Base-by-base conservation (phyloP, 2,329 filamentous ascomycete genomes). In the Penicillium sp. region DNA sequence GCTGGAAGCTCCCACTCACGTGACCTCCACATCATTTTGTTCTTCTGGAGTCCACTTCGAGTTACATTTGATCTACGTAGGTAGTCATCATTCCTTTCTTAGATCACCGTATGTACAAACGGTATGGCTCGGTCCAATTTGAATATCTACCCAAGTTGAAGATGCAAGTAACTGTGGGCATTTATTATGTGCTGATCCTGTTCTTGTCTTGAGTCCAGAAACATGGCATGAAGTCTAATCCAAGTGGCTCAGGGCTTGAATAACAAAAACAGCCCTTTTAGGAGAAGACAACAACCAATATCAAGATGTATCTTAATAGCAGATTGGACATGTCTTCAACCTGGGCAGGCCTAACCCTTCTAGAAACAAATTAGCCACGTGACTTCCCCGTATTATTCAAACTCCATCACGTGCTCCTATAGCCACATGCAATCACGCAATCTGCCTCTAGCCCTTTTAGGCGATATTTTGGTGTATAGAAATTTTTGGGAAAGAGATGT, bases 1-100 rank as follows among this genome's bases (percentile, higher is more conserved):
- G 57, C 61, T 62, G 57, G 58, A 60, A 70, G 67, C 67, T 69
- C 56, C 46, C 23, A 3, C 3, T 59, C 68, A 70, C 67, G 68
- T 71, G 68, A 68, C 34, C 34, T 36, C 40, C 19, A 38, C 26
- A 51, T 51, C 18, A 38, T 16, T 45, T 38, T 45, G 36, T 48
- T 26, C 27, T 41, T 36, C 19, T 47, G 6, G 26, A 18, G 14
- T 48, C 46, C 11, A 41, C 23, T 39, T 29, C 26, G 10, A 30
- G 26, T 11, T n/a, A 8, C 30, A 16, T 23, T 29, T 36, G 23
- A 11, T 18, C 19, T n/a, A n/a, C n/a, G n/a, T n/a, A n/a, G n/a
- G n/a, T n/a, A n/a, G n/a, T n/a, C n/a, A 18, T n/a, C 32, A 27
- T n/a, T 46, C 13, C 14, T 10, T 19, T 19, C 9, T 19, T 2